Evolutionary conservation across 2,329 filamentous ascomycete species (phyloP), one percentile per base, ranked within the genome.

Genomic region (Didymellaceae sp.): DNA sequence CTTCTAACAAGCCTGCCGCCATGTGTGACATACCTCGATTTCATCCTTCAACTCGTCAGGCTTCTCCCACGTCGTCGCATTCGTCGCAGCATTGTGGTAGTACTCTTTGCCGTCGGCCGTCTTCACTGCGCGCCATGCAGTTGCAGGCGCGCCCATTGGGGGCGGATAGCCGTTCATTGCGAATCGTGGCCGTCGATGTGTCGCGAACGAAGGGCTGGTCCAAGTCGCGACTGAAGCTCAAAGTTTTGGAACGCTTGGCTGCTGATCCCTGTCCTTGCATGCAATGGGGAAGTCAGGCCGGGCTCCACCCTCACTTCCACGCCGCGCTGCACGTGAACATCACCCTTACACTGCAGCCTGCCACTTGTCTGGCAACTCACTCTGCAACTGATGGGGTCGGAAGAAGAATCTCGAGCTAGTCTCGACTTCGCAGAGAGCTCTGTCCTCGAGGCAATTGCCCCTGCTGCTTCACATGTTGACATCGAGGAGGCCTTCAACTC

Each of bases 21-120:
- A 4, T 21, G 21, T 50, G 45, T n/a, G n/a, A 49, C 74, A 57
- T 76, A 92, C 91, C 85, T 96, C 91, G 42, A 86, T 85, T 6
- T 85, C 83, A 17, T 84, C 87, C 89, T 96, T 92, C 75, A 96
- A 79, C 35, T 96, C 94, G 68, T 89, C 84, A 4, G 94, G 95
- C 77, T 97, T 97, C 31, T 86, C 87, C 94, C 94, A 99, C 82
- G 92, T 88, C 24, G 94, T 97, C 57, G 82, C 84, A 71, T 95
- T 95, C 13, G 91, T 96, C 54, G 85, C 77, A 10, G 86, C 77
- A 72, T 99, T 96, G 80, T 92, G 96, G 74, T 95, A 99, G 74
- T 99, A 99, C 37, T 86, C 81, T 61, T 90, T 86, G 58, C 92
- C 93, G 67, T 96, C 91, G 2, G 86, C 78, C 61, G 88, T 90